Evolutionary conservation across 768 basidiomycete species (phyloP).

Genomic region (Suillus subalutaceus): DNA sequence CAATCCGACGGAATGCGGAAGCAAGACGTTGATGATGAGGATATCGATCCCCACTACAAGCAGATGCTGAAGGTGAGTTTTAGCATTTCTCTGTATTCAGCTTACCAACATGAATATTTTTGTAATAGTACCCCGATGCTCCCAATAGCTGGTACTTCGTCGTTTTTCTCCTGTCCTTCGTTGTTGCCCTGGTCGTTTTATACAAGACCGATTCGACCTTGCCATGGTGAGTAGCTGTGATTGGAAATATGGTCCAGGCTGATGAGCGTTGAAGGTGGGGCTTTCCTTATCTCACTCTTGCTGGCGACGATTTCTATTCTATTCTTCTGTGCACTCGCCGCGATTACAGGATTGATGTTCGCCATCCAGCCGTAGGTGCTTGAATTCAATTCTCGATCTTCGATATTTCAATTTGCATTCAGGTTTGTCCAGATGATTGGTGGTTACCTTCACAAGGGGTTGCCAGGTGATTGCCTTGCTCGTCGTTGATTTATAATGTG

Average conservation of each 20-base stretch:
- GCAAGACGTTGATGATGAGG: slow-evolving; percentile 26
- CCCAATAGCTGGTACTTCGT: slow-evolving; percentile 28
- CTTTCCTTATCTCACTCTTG: slow-evolving; percentile 43
- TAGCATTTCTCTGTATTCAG: background rate
- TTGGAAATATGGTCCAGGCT: background rate
- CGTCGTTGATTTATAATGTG: background rate
- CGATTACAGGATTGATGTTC: slow-evolving; percentile 49
- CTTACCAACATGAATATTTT: background rate
- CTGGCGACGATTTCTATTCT: slow-evolving; percentile 48
- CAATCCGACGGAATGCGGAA: slow-evolving; percentile 42
- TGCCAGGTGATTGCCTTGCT: slow-evolving; percentile 14
- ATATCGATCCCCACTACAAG: slow-evolving; percentile 50
- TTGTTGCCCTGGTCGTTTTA: slow-evolving; percentile 18
- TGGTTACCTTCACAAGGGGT: slow-evolving; percentile 36
- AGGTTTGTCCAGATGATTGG: slow-evolving; percentile 51
- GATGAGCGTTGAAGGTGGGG: slow-evolving; percentile 44
- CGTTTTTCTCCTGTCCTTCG: slow-evolving; percentile 13
- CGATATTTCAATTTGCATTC: background rate
- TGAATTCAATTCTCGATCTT: background rate
- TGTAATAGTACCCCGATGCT: slow-evolving; percentile 24
- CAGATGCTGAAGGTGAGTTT: slow-evolving; percentile 50
- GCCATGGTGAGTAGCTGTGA: slow-evolving; percentile 41
- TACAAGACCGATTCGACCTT: slow-evolving; percentile 47
- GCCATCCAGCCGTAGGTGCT: slow-evolving; percentile 41
- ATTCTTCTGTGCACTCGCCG: slow-evolving; percentile 48